Evolutionary conservation across 441 rosid species (phyloP).

Genomic region (Eutrema salsugineum): DNA sequence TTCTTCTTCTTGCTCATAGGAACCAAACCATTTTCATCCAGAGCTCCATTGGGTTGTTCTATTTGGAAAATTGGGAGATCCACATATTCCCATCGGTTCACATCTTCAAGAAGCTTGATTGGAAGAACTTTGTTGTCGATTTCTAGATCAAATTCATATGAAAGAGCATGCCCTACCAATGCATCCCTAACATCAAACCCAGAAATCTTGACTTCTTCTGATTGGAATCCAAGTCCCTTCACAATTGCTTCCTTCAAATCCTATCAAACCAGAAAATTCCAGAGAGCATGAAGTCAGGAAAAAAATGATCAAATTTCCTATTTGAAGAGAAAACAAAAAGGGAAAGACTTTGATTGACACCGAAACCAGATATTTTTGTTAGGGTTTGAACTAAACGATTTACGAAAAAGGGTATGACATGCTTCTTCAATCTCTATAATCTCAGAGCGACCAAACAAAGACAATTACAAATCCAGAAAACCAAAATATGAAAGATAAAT

Average conservation of each 20-base stretch:
- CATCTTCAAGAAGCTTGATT: slow-evolving; percentile 83
- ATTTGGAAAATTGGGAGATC: slow-evolving; percentile 75
- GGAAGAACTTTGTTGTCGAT: slow-evolving; percentile 67
- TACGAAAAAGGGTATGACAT: background rate
- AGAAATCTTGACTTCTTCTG: slow-evolving; percentile 65
- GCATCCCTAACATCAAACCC: slow-evolving; percentile 84
- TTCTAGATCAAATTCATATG: slow-evolving; percentile 76
- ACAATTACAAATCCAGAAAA: background rate
- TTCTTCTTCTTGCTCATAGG: slow-evolving; percentile 30
- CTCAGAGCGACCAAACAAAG: background rate
- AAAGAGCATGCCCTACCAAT: slow-evolving; percentile 78
- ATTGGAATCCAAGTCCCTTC: slow-evolving; percentile 73
- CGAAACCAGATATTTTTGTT: background rate
- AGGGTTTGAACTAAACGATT: background rate
- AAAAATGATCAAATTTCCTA: background rate
- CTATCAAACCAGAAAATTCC: slow-evolving; percentile 29
- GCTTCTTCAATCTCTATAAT: background rate
- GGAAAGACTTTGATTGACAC: too few species aligned
- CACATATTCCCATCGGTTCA: slow-evolving; percentile 77
- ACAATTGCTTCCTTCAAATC: slow-evolving; percentile 90
- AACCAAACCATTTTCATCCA: slow-evolving; percentile 41
- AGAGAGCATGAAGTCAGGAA: background rate
- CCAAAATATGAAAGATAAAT: background rate
- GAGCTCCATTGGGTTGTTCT: slow-evolving; percentile 29
- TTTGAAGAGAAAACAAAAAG: background rate